Base-by-base conservation (phyloP, 805 yeast genomes). In the Metschnikowia borealis region DNA sequence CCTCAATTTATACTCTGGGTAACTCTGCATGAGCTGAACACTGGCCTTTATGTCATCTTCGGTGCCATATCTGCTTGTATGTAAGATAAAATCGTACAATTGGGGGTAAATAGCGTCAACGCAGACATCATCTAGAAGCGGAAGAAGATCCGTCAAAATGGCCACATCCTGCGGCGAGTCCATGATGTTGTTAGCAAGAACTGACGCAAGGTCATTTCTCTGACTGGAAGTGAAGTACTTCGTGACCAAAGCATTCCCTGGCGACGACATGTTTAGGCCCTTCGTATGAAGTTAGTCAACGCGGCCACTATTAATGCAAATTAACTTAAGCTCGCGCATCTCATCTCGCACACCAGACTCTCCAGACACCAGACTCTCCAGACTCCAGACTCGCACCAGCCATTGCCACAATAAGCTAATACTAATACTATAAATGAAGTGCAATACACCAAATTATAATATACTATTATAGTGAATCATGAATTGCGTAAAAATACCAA, bases 121-220 rank as follows among this genome's bases (percentile, higher is more conserved):
- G 14, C 39, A 18, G 15, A 33, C 34, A 6, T 38, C 23, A 33
- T 47, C 49, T 38, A 56, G 35, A 6, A 51, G 51, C 17, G 53
- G 43, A 20, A 57, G 44, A 23, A 57, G 52, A 44, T 51, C 52
- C 10, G 46, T 48, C 42, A 57, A 48, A 3, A 57, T 43, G 18
- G 46, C 48, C 50, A 53, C 47, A 33, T 54, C 54, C 26, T 48
- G 52, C 3, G 50, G 48, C 18, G 29, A 35, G 4, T 38, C 38
- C 6, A n/a, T 20, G 33, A 54, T 42, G n/a, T 38, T 46, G 6
- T 46, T 46, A 11, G 49, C 46, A 10, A 53, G 41, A 7, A 41
- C 33, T 3, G 44, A 23, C 10, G 56, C 57, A 29, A 53, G 41
- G 1, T 37, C 45, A 11, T 17, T 39, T 26, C 46, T 52, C 29